Base-by-base conservation (phyloP, 805 yeast species). In the Geotrichum ghanense region DNA sequence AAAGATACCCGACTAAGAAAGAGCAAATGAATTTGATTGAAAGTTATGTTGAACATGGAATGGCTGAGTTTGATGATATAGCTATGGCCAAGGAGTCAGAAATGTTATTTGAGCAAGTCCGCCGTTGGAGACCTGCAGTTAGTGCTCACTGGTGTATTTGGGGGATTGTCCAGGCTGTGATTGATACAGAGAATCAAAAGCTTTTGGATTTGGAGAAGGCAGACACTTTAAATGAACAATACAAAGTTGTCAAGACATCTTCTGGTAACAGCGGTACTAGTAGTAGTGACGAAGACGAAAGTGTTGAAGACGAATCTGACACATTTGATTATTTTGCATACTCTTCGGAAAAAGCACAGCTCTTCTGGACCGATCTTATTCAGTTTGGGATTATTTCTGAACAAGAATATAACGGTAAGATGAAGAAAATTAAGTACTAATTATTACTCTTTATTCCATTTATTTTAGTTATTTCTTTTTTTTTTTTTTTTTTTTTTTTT, bases 141-240 rank as follows among this genome's bases (percentile, higher is more conserved):
- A 82, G 82, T 43, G 69, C 84, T 7, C 76, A 74, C 58, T 90
- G 98, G 98, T 73, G 82, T 3, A 59, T 89, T 22, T 90, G 98
- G 98, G 97, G 95, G 1, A 72, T 92, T 40, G 74, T 92, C 26
- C 95, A 86, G 61, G 78, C 82, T 53, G 87, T 77, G 16, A 60
- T 64, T 65, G 44, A 71, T 68, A n/a, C 44, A 56, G 44, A 61
- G 53, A 49, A 45, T 41, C 50, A 25, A 25, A 25, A 25, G 9
- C 31, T 25, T 41, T 47, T 56, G 5, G 62, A 62, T 42, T 68
- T 64, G 41, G 56, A 58, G 44, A 71, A 72, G 23, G 70, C 74
- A 17, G 60, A 62, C 45, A 66, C 63, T 46, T 58, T 59, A 14
- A 60, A 65, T 24, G 73, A 69, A 47, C 55, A 68, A n/a, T 85